A percentile compares a stretch with the other conserved stretches of the same genome.
Conservation (phyloP, 441 rosid species). For the Corymbia citriodora region DNA sequence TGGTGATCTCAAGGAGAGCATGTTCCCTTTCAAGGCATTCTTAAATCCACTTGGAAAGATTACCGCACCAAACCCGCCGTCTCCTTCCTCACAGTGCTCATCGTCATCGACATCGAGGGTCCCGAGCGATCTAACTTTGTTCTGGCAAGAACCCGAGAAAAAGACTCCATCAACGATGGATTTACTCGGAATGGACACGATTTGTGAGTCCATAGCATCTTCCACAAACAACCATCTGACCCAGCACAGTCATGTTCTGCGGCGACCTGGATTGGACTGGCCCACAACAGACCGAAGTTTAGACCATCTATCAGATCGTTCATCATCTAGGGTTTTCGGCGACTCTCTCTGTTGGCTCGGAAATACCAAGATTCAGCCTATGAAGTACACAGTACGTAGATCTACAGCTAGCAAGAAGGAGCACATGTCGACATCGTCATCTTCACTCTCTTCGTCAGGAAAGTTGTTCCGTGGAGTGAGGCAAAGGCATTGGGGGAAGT, state of each 20-base stretch:
- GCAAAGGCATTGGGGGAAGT: constrained; percentile 17
- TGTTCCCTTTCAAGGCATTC: constrained; percentile 35
- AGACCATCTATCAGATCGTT: constrained; percentile 7
- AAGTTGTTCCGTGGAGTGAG: constrained; percentile 36
- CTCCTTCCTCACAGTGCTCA: constrained; percentile 26
- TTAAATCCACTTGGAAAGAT: constrained; percentile 38
- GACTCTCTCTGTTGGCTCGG: constrained; percentile 56
- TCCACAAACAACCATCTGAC: constrained; percentile 18
- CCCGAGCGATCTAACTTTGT: constrained; percentile 48
- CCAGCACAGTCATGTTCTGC: constrained; percentile 13
- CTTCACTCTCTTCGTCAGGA: constrained; percentile 23
- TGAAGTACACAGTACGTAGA: constrained; percentile 46
- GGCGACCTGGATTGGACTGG: constrained; percentile 28
- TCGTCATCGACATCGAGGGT: constrained; percentile 21
- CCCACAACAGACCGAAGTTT: constrained; percentile 32
- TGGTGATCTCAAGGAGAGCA: not conserved
- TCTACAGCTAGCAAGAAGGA: constrained; percentile 23
- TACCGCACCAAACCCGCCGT: constrained; percentile 25
- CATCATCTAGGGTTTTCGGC: constrained; percentile 28
- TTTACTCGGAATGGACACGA: constrained; percentile 11
- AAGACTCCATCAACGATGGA: constrained; percentile 16
- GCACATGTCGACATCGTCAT: constrained; percentile 16
- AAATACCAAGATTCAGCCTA: constrained; percentile 55
- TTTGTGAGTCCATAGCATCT: constrained; percentile 1
- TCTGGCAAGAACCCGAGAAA: constrained; percentile 43